Conservation (phyloP, 768 basidiomycete genomes). For the Floccularia luteovirens region DNA sequence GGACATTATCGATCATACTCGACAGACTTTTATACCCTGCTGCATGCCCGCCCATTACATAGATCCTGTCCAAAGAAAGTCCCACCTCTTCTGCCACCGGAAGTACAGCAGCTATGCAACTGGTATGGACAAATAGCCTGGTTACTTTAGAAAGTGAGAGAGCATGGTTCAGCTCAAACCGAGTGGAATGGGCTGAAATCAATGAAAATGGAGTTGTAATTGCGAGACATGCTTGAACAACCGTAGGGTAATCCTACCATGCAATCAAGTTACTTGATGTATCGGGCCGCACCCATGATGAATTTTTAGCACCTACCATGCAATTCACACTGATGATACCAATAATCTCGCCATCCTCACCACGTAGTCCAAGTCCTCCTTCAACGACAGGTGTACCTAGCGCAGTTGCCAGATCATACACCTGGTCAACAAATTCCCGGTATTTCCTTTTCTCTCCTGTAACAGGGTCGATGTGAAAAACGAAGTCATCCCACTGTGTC, state of each 20-base stretch:
- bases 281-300: neutral
- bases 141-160: constrained; percentile 23
- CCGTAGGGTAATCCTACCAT: constrained; percentile 26
- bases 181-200: constrained; percentile 27
- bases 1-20: constrained; percentile 33
- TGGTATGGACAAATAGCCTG: constrained; percentile 24
- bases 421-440: constrained; percentile 40
- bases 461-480: constrained; percentile 45
- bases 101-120: constrained; percentile 18
- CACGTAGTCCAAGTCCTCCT: constrained; percentile 50
- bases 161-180: constrained; percentile 28
- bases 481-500: constrained; percentile 46
- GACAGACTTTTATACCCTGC: constrained; percentile 34
- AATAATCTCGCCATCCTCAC: constrained; percentile 45
- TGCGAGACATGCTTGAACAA: constrained; percentile 21
- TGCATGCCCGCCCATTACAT: constrained; percentile 35
- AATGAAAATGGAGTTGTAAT: constrained; percentile 23
- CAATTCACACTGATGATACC: constrained; percentile 69
- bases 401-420: constrained; percentile 50
- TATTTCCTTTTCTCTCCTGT: constrained; percentile 39
- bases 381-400: constrained; percentile 34
- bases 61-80: constrained; percentile 34
- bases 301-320: constrained; percentile 33
- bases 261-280: no score
- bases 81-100: constrained; percentile 25